These are phyloP conservation scores for Thecaphora thlaspeos DNA, from an alignment of 1,284 basidiomycete species.

Conservation along the genomic window DNA sequence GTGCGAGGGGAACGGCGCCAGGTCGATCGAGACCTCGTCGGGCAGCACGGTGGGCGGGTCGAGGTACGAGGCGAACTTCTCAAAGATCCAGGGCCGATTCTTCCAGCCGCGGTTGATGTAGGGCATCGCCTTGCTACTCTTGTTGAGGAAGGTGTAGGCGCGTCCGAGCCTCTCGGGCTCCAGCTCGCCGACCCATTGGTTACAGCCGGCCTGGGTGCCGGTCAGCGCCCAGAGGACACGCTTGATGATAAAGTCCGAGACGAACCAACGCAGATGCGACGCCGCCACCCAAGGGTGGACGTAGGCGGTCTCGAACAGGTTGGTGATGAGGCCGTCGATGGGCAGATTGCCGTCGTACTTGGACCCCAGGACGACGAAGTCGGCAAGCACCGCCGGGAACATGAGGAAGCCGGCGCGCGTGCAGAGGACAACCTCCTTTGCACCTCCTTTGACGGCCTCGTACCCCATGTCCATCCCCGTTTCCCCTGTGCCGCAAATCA, in stretches of 20 bases:
- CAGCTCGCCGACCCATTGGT: slow-evolving; percentile 69
- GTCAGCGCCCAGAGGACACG: slow-evolving; percentile 67
- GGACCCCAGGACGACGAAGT: slow-evolving; percentile 66
- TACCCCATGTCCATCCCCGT: slow-evolving; percentile 69
- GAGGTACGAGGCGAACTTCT: slow-evolving; percentile 39
- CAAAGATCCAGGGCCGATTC: slow-evolving; percentile 59
- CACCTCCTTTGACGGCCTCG: slow-evolving; percentile 64
- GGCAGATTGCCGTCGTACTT: slow-evolving; percentile 63
- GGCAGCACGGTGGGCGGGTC: slow-evolving; percentile 63
- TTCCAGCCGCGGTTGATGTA: slow-evolving; percentile 62
- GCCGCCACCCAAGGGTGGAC: slow-evolving; percentile 62
- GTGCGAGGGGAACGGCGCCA: slow-evolving; percentile 66
- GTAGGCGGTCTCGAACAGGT: slow-evolving; percentile 65
- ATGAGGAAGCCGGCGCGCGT: slow-evolving; percentile 63
- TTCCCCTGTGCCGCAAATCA: slow-evolving; percentile 61
- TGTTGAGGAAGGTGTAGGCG: slow-evolving; percentile 62
- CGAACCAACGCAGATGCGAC: slow-evolving; percentile 67
- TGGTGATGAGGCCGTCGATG: slow-evolving; percentile 67
- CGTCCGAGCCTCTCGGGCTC: slow-evolving; percentile 66
- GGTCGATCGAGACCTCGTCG: slow-evolving; percentile 64
- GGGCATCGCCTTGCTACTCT: slow-evolving; percentile 55
- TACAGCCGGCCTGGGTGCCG: slow-evolving; percentile 67
- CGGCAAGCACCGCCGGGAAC: slow-evolving; percentile 68
- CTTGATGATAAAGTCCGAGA: slow-evolving; percentile 69
- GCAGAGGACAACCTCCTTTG: slow-evolving; percentile 65